These are phyloP conservation scores for Chrysanthemum lavandulifolium DNA, from an alignment of 129 eudicot genomes.

Conservation along the genomic window DNA sequence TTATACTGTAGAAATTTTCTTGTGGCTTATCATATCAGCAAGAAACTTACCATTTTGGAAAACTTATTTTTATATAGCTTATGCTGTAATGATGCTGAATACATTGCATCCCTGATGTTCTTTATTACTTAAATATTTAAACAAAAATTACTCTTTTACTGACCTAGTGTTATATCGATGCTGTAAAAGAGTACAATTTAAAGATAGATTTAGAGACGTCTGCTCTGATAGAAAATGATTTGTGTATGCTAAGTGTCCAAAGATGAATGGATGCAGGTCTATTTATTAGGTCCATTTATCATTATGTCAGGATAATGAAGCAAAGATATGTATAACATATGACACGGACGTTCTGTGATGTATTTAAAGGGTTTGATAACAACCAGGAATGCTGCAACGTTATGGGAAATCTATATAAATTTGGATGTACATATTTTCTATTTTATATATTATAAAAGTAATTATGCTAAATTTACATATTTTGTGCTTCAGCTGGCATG, in stretches of 20 bases:
- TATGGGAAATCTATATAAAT: background rate
- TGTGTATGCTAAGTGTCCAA: too few species aligned
- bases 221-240: too few species aligned
- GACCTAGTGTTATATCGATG: too few species aligned
- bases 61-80: background rate
- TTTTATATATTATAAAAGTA: background rate
- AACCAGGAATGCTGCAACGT: background rate
- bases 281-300: too few species aligned
- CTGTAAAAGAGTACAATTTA: too few species aligned
- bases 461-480: slow-evolving; percentile 8
- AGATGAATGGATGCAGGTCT: too few species aligned
- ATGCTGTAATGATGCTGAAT: background rate
- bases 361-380: too few species aligned
- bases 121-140: background rate
- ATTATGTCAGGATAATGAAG: too few species aligned
- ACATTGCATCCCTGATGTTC: background rate
- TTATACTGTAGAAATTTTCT: background rate
- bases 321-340: too few species aligned
- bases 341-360: too few species aligned
- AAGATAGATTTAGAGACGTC: too few species aligned
- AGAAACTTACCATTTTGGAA: slow-evolving; percentile 2
- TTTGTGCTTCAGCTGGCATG: slow-evolving; percentile 75
- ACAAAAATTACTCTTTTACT: too few species aligned
- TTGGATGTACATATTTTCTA: background rate
- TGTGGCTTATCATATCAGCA: slow-evolving; percentile 1